A percentile compares a stretch with the other conserved stretches of the same genome.
phyloP scores from a whole-genome alignment of 139 green algal species.

The Chlorella sorokiniana region DNA sequence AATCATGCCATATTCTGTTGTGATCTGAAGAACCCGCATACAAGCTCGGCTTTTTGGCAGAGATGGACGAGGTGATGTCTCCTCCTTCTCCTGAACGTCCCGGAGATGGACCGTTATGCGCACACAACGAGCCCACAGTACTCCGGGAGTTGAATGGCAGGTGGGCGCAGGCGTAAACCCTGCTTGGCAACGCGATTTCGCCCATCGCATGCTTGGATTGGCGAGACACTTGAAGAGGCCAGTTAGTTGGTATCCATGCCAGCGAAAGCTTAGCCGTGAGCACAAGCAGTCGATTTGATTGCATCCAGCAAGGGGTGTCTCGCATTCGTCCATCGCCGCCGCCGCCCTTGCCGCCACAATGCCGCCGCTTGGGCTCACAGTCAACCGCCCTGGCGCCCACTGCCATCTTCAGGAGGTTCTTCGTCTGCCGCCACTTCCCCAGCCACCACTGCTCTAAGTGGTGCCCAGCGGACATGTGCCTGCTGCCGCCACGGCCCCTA shows the following conservation, averaged over 20 bases:
- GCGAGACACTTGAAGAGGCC: not conserved
- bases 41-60: not conserved
- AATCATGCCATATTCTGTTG: no score
- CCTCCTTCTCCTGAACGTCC: not conserved
- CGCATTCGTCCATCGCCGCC: not conserved
- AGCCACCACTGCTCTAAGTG: constrained; percentile 9
- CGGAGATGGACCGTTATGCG: not conserved
- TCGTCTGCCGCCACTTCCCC: not conserved
- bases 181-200: not conserved
- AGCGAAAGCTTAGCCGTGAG: no score
- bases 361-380: no score
- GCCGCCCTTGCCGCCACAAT: not conserved
- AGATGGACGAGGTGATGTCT: not conserved
- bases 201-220: not conserved
- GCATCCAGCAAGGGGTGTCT: not conserved
- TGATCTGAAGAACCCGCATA: no score
- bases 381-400: no score
- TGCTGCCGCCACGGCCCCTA: constrained; percentile 14
- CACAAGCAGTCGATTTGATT: not conserved
- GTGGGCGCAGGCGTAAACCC: not conserved
- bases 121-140: constrained; percentile 1
- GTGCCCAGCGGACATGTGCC: constrained; percentile 3
- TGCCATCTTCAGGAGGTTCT: not conserved
- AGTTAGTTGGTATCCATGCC: not conserved
- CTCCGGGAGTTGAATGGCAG: not conserved